Conservation (phyloP, 306 rosid genomes). For the Corylus americana region DNA sequence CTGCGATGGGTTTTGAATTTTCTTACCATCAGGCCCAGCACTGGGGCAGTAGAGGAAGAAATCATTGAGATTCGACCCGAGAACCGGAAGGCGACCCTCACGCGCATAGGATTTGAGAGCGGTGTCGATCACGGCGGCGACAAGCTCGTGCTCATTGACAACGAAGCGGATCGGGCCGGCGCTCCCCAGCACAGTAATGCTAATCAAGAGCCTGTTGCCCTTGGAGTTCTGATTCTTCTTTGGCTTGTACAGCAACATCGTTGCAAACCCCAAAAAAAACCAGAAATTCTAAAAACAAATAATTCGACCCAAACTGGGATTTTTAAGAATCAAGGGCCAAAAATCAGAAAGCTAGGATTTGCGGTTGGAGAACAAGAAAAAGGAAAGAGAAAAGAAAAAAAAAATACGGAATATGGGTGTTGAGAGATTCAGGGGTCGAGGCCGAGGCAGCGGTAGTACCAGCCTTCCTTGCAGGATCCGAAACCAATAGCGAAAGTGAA, state of each 20-base stretch:
- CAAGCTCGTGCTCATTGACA: conserved; percentile 65
- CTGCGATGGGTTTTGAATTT: conserved; percentile 2
- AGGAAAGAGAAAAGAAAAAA: neutral
- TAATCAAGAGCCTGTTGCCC: conserved; percentile 69
- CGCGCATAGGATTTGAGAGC: conserved; percentile 89
- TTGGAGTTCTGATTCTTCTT: conserved; percentile 71
- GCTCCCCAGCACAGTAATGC: conserved; percentile 82
- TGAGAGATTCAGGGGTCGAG: conserved; percentile 66
- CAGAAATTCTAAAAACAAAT: neutral
- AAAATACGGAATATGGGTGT: neutral
- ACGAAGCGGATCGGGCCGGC: conserved; percentile 96
- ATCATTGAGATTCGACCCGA: conserved; percentile 50
- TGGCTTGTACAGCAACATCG: conserved; percentile 75
- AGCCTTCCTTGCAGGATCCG: conserved; percentile 93
- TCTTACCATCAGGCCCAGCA: conserved; percentile 71
- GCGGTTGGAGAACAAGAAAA: neutral
- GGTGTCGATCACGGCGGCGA: conserved; percentile 74
- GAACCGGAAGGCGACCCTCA: conserved; percentile 87
- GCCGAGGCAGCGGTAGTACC: conserved; percentile 99
- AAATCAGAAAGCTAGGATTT: neutral
- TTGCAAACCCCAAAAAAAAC: neutral
- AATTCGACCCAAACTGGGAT: neutral
- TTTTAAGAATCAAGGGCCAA: neutral
- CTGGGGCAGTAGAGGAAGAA: conserved; percentile 75
- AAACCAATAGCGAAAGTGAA: conserved; percentile 64